phyloP scores from a whole-genome alignment of 352 stramenopile species.

The Phytophthora aleatoria region DNA sequence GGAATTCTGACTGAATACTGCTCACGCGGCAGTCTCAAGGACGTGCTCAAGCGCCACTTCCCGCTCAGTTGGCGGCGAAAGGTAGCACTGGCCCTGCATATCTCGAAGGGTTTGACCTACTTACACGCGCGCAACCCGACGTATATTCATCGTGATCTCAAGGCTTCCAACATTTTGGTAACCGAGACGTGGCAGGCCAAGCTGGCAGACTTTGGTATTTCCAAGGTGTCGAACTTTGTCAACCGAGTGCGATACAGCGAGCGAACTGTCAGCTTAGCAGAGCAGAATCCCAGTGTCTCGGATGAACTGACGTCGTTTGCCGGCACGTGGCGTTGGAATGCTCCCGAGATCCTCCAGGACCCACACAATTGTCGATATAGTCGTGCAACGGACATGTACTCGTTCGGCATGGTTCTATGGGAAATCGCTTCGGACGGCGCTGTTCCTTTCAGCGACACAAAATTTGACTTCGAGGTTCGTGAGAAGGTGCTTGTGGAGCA shows the following conservation, averaged over 20 bases:
- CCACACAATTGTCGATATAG: slow-evolving; percentile 71
- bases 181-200: slow-evolving; percentile 78
- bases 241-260: slow-evolving; percentile 47
- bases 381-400: slow-evolving; percentile 73
- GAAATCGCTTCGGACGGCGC: slow-evolving; percentile 68
- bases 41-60: slow-evolving; percentile 66
- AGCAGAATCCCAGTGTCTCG: slow-evolving; percentile 47
- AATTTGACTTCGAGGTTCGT: slow-evolving; percentile 75
- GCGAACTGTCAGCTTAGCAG: slow-evolving; percentile 34
- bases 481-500: slow-evolving; percentile 61
- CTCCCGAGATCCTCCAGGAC: slow-evolving; percentile 67
- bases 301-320: slow-evolving; percentile 70
- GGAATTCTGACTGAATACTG: slow-evolving; percentile 77
- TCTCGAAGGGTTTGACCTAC: slow-evolving; percentile 72
- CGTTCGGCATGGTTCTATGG: slow-evolving; percentile 77
- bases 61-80: slow-evolving; percentile 68
- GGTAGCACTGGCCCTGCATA: slow-evolving; percentile 56
- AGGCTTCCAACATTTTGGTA: slow-evolving; percentile 76
- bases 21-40: slow-evolving; percentile 68
- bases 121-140: slow-evolving; percentile 73
- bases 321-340: slow-evolving; percentile 76
- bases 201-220: slow-evolving; percentile 61
- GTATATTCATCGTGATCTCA: slow-evolving; percentile 78
- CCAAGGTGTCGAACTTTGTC: slow-evolving; percentile 53
- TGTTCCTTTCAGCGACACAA: slow-evolving; percentile 64